phyloP scores from a whole-genome alignment of 495 filamentous ascomycete species.

The Rusavskia elegans region DNA sequence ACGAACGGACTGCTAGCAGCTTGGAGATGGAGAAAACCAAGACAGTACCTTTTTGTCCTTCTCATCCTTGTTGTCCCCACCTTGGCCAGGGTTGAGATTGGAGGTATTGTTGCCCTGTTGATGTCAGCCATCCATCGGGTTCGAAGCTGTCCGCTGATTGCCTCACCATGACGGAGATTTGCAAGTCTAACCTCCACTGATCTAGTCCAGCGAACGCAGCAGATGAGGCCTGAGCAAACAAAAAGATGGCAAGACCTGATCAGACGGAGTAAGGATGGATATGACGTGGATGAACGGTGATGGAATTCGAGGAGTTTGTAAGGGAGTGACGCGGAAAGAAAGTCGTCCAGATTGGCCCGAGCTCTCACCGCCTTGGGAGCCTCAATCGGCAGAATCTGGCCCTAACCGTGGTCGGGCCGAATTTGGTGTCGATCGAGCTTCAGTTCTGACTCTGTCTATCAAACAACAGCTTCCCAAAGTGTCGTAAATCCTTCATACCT shows the following conservation, averaged over 20 bases:
- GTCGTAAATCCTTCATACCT: no score
- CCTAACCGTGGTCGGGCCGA: background rate
- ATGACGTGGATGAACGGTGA: background rate
- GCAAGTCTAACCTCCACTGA: no score
- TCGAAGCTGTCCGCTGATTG: background rate
- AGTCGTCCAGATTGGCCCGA: background rate
- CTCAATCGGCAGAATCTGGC: background rate
- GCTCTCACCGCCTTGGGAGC: background rate
- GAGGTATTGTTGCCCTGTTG: constrained; percentile 73
- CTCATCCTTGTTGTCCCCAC: constrained; percentile 64
- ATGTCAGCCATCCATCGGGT: background rate
- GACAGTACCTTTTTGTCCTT: constrained; percentile 83
- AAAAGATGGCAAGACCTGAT: no score
- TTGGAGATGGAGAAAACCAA: background rate
- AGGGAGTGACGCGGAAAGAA: background rate
- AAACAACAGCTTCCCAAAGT: no score
- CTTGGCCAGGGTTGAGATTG: constrained; percentile 55
- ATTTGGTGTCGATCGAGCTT: background rate
- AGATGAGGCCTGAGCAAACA: background rate
- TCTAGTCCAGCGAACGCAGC: no score
- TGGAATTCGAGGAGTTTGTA: background rate
- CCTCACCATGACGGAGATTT: background rate
- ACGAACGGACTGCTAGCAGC: background rate
- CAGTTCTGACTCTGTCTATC: no score
- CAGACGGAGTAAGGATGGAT: background rate